phyloP scores from a whole-genome alignment of 2,329 filamentous ascomycete genomes.

The Colletotrichum orchidophilum region DNA sequence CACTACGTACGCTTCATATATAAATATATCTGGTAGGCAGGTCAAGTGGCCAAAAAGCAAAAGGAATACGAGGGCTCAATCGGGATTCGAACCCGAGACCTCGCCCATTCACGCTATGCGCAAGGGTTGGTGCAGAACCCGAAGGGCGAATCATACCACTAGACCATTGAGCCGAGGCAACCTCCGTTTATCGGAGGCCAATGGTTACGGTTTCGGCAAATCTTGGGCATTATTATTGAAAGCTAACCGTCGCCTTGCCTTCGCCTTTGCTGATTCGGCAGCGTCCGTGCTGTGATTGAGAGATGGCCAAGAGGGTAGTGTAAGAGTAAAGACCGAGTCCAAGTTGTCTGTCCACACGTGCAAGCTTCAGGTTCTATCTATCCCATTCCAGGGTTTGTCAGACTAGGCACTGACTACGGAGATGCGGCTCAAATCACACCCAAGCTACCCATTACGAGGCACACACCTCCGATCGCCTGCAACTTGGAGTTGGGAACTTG shows the following conservation, averaged over 20 bases:
- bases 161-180: conserved; percentile 25
- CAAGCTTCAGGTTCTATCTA: too few species aligned
- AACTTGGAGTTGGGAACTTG: not conserved
- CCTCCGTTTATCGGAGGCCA: not conserved
- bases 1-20: too few species aligned
- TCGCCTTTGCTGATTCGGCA: not conserved
- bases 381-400: not conserved
- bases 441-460: not conserved
- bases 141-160: conserved; percentile 35
- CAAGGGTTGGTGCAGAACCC: conserved; percentile 10
- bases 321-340: not conserved
- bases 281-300: too few species aligned
- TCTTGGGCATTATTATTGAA: not conserved
- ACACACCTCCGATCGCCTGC: not conserved
- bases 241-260: not conserved
- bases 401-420: not conserved
- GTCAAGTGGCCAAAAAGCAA: not conserved
- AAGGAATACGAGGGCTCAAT: conserved; percentile 11
- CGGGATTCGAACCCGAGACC: conserved; percentile 31
- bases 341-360: not conserved
- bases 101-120: conserved; percentile 21
- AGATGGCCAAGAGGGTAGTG: too few species aligned
- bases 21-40: too few species aligned
- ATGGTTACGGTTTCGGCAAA: not conserved
- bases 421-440: not conserved